phyloP scores from a whole-genome alignment of 306 rosid genomes.

The Begonia fuchsioides region DNA sequence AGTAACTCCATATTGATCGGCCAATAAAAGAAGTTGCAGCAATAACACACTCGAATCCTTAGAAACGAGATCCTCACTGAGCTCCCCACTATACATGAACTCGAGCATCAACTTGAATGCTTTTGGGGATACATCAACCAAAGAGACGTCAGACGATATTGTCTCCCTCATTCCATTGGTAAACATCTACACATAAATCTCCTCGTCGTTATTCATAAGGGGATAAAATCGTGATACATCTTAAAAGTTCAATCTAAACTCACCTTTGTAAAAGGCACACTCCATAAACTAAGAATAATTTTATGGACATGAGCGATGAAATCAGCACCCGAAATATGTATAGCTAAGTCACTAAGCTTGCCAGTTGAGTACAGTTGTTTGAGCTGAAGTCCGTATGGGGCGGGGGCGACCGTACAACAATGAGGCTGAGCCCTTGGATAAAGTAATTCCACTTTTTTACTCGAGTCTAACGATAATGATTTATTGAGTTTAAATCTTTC shows the following conservation, averaged over 20 bases:
- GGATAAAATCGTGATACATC: neutral
- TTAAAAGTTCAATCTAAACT: slow-evolving; percentile 8
- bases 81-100: slow-evolving; percentile 63
- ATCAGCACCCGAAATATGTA: slow-evolving; percentile 49
- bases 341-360: slow-evolving; percentile 54
- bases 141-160: slow-evolving; percentile 46
- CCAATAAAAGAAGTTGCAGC: slow-evolving; percentile 63
- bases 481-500: slow-evolving; percentile 28
- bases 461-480: slow-evolving; percentile 18
- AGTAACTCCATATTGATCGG: slow-evolving; percentile 87
- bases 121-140: slow-evolving; percentile 72
- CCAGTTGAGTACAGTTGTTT: slow-evolving; percentile 42
- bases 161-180: slow-evolving; percentile 99
- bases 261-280: slow-evolving; percentile 82
- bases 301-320: slow-evolving; percentile 51
- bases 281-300: slow-evolving; percentile 86
- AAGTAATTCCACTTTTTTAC: slow-evolving; percentile 46
- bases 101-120: slow-evolving; percentile 67
- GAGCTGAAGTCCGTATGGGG: slow-evolving; percentile 47
- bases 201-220: slow-evolving; percentile 5
- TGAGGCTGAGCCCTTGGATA: slow-evolving; percentile 44
- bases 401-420: slow-evolving; percentile 32
- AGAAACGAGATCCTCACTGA: slow-evolving; percentile 25
- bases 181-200: slow-evolving; percentile 58
- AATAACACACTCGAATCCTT: slow-evolving; percentile 52